These are phyloP conservation scores for Aspergillus niger DNA, from an alignment of 2,329 filamentous ascomycete genomes.

Conservation along the genomic window DNA sequence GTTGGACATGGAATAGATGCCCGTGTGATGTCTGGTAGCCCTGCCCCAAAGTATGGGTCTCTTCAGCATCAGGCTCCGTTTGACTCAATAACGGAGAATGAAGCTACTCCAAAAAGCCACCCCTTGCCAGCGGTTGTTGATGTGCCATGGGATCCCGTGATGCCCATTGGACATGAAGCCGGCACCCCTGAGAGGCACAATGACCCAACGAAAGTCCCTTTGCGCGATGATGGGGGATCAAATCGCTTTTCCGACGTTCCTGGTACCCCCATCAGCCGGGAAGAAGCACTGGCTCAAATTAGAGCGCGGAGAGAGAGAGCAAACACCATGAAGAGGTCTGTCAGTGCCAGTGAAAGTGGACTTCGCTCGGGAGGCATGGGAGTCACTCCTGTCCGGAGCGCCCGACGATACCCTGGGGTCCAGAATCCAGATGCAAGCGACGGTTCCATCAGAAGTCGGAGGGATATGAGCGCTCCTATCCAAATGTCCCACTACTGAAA, in stretches of 20 bases:
- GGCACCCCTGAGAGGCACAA: constrained; percentile 12
- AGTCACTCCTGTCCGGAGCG: constrained; percentile 28
- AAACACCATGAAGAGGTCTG: constrained; percentile 45
- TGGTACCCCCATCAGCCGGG: constrained; percentile 49
- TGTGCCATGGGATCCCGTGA: constrained; percentile 15
- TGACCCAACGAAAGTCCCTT: constrained; percentile 36
- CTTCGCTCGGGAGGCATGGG: constrained; percentile 29
- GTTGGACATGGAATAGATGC: constrained; percentile 10
- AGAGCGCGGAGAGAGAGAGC: constrained; percentile 50
- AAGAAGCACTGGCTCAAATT: constrained; percentile 53
- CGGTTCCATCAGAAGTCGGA: constrained; percentile 32
- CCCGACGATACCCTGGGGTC: constrained; percentile 38
- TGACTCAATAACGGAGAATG: constrained; percentile 17
- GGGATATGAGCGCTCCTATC: constrained; percentile 43
- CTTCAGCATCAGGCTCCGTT: constrained; percentile 13
- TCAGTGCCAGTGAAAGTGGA: constrained; percentile 41
- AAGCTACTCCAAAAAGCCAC: constrained; percentile 16
- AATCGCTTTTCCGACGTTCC: constrained; percentile 34
- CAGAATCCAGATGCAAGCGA: constrained; percentile 32
- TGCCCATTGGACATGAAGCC: background rate
- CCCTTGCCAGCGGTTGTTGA: constrained; percentile 15
- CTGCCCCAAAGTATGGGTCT: constrained; percentile 14
- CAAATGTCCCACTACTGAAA: constrained; percentile 33
- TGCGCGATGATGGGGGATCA: constrained; percentile 30
- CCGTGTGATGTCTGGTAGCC: constrained; percentile 8